These are phyloP conservation scores for Elasticomyces elasticus DNA, from an alignment of 495 filamentous ascomycete genomes.

Conservation along the genomic window DNA sequence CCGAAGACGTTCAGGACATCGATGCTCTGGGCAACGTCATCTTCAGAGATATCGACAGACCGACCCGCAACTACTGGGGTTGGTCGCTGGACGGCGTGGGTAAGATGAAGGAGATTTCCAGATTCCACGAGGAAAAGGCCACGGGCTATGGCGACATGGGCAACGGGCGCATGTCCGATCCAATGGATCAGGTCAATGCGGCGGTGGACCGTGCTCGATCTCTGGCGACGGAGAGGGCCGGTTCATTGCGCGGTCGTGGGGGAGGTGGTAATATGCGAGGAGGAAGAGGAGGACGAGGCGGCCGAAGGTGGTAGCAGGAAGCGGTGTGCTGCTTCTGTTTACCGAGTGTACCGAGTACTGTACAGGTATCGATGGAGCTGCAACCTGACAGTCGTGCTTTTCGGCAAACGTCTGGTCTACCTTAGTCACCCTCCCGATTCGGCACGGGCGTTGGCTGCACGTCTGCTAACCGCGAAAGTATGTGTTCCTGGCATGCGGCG, in stretches of 20 bases:
- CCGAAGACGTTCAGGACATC: conserved; percentile 17
- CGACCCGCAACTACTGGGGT: conserved; percentile 20
- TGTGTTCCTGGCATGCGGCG: background rate
- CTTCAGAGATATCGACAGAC: conserved; percentile 14
- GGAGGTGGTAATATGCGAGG: background rate
- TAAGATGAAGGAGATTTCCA: conserved; percentile 3
- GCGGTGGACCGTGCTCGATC: conserved; percentile 2
- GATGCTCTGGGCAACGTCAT: conserved; percentile 18
- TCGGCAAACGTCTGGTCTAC: background rate
- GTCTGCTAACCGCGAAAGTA: background rate
- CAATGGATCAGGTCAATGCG: background rate
- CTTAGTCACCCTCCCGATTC: background rate
- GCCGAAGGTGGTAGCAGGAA: background rate
- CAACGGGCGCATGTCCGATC: background rate
- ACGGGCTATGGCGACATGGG: conserved; percentile 5
- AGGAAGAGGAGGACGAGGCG: background rate
- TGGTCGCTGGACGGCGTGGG: conserved; percentile 12
- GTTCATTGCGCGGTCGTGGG: background rate
- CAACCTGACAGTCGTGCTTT: no score
- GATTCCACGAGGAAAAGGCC: background rate
- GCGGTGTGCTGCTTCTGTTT: background rate
- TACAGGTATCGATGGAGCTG: no score
- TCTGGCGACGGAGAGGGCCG: background rate
- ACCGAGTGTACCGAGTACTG: no score
- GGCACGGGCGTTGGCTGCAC: background rate